Percentiles rank a stretch among this genome's conserved stretches.
phyloP scores from a whole-genome alignment of 306 rosid species.

The Betula pendula region DNA sequence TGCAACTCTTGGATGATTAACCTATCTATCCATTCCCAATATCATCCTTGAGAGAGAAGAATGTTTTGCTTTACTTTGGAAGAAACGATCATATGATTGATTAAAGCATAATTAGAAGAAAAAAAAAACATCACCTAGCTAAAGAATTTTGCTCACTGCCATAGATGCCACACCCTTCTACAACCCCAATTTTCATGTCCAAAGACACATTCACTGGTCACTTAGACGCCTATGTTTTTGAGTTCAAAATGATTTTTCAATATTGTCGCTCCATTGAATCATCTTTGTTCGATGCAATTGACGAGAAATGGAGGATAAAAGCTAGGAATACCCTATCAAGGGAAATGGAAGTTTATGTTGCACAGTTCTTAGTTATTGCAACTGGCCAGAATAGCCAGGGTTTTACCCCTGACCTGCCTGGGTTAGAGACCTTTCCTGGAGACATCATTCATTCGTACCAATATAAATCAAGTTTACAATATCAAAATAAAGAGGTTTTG shows the following conservation, averaged over 20 bases:
- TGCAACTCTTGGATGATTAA: conserved; percentile 32
- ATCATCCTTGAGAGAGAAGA: conserved; percentile 35
- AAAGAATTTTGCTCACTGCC: too few species aligned
- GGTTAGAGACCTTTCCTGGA: conserved; percentile 28
- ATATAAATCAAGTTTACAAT: conserved; percentile 11
- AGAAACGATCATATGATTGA: conserved; percentile 34
- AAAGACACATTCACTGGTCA: conserved; percentile 19
- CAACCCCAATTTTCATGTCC: conserved; percentile 28
- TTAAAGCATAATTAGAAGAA: conserved; percentile 31
- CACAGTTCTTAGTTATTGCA: conserved; percentile 33
- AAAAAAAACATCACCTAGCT: too few species aligned
- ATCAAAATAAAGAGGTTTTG: conserved; percentile 25
- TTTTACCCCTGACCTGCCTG: conserved; percentile 14
- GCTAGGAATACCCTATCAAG: background rate
- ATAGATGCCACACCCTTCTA: background rate
- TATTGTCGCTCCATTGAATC: conserved; percentile 8
- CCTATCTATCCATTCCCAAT: conserved; percentile 9
- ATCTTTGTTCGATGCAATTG: background rate
- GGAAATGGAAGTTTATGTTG: conserved; percentile 5
- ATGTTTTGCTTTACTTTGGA: conserved; percentile 35
- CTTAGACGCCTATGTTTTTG: conserved; percentile 19
- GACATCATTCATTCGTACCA: conserved; percentile 22
- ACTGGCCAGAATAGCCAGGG: conserved; percentile 31
- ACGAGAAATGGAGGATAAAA: conserved; percentile 26
- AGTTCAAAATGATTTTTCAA: conserved; percentile 14